phyloP scores from a whole-genome alignment of 352 stramenopile genomes.

The Globisporangium alternatum region DNA sequence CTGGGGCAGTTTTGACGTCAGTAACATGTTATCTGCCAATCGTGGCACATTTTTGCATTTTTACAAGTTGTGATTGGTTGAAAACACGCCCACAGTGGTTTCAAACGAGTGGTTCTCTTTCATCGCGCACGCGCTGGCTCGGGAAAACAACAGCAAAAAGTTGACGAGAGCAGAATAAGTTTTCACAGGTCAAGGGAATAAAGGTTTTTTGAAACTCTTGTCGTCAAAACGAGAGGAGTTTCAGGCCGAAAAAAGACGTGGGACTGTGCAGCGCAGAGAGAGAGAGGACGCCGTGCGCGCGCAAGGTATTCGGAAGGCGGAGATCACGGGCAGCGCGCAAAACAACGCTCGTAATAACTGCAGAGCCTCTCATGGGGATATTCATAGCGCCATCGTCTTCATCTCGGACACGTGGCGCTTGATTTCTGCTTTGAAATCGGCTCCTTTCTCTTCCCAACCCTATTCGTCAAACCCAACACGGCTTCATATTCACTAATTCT shows the following conservation, averaged over 20 bases:
- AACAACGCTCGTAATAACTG: neutral
- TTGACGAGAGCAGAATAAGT: constrained; percentile 8
- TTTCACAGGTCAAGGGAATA: constrained; percentile 9
- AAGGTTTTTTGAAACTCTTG: neutral
- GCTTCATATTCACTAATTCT: neutral
- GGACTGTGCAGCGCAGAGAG: neutral
- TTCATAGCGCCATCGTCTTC: neutral
- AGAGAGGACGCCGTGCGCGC: neutral
- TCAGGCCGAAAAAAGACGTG: neutral
- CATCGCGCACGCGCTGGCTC: constrained; percentile 11
- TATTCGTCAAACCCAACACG: constrained; percentile 14
- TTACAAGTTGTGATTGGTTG: constrained; percentile 25
- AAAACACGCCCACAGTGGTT: constrained; percentile 27
- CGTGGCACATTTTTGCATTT: neutral
- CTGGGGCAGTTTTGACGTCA: constrained; percentile 32
- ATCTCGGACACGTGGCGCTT: constrained; percentile 2
- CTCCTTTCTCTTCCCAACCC: constrained; percentile 4
- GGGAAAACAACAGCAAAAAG: constrained; percentile 4
- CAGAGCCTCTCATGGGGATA: neutral
- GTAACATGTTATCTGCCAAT: constrained; percentile 26
- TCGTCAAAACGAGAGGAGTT: neutral
- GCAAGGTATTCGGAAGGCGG: neutral
- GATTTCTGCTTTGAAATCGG: constrained; percentile 13
- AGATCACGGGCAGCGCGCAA: neutral
- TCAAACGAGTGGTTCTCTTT: constrained; percentile 62